Conservation (phyloP, 1,139 yeast genomes). For the Suhomyces kunorum region DNA sequence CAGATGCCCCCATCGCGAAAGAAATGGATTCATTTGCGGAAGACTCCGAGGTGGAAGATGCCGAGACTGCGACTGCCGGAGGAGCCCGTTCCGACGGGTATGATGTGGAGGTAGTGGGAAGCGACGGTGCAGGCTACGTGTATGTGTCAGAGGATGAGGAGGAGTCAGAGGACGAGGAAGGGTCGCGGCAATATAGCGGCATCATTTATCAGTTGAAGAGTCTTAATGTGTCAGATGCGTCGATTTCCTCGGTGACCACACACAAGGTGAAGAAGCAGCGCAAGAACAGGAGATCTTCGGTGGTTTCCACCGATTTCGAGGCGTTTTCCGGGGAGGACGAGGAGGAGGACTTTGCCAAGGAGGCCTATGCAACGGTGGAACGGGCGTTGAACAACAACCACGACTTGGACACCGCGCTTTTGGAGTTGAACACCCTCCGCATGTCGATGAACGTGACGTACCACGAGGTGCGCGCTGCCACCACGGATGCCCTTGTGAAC, state of each 20-base stretch:
- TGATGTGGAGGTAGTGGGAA: slow-evolving; percentile 53
- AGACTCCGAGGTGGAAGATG: slow-evolving; percentile 27
- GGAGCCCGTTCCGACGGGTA: slow-evolving; percentile 13
- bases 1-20: slow-evolving; percentile 47
- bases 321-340: slow-evolving; percentile 33
- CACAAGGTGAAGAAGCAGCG: slow-evolving; percentile 38
- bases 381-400: slow-evolving; percentile 92
- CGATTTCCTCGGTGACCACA: slow-evolving; percentile 63
- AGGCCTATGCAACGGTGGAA: slow-evolving; percentile 91
- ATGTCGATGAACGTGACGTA: slow-evolving; percentile 97
- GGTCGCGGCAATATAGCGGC: slow-evolving; percentile 33
- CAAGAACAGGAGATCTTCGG: slow-evolving; percentile 37
- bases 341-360: slow-evolving; percentile 80
- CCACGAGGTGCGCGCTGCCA: slow-evolving; percentile 86
- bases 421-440: slow-evolving; percentile 89
- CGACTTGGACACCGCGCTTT: slow-evolving; percentile 85
- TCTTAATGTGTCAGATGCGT: slow-evolving; percentile 75
- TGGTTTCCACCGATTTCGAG: slow-evolving; percentile 45
- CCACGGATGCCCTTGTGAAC: slow-evolving; percentile 67
- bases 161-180: slow-evolving; percentile 40
- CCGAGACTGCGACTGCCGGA: not conserved
- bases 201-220: slow-evolving; percentile 61
- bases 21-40: slow-evolving; percentile 26
- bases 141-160: slow-evolving; percentile 52
- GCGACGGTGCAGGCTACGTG: slow-evolving; percentile 58